Base-by-base conservation (phyloP, 2,329 filamentous ascomycete genomes). In the Didymella exigua region DNA sequence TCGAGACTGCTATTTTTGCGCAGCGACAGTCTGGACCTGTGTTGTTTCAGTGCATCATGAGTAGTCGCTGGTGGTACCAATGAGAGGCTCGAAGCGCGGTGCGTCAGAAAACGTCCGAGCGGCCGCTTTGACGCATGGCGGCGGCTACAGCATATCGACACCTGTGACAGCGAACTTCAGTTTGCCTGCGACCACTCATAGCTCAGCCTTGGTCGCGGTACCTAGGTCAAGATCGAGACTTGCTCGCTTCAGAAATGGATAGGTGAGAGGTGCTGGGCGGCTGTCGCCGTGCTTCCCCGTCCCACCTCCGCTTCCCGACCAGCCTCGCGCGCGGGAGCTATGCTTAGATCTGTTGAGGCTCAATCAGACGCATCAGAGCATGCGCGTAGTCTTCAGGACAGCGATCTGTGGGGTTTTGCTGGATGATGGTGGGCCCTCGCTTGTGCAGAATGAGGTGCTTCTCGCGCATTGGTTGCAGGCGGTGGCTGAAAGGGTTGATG, bases 321-420 rank as follows among this genome's bases (percentile, higher is more conserved):
- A 69, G 52, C 56, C 68, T 73, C 62, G 71, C 72, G 72, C 71
- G 72, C 72, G 71, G 72, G 69, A 73, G 60, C 70, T 70, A 73
- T 68, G 58, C 61, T 70, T 67, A 64, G 69, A 68, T 62, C 49
- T 62, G 67, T 66, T 73, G 71, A 72, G 69, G 69, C 69, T 71
- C 70, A 69, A 73, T 71, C 62, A 71, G 66, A 69, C 45, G 59
- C 55, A 55, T 44, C 40, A 37, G 56, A 54, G 41, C 34, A 46
- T 59, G 62, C 62, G 63, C 58, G 27, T n/a, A 29, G 34, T 43
- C 46, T 49, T 21, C 19, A 41, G 27, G 41, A 29, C 34, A 58
- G 60, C 29, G 37, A 56, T 61, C 50, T 45, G 53, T 55, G 51
- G 41, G 49, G 51, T 43, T 53, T 31, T 37, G 27, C 19, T 24